Conservation (phyloP, 2,329 filamentous ascomycete species). For the Paecilomyces sp. region DNA sequence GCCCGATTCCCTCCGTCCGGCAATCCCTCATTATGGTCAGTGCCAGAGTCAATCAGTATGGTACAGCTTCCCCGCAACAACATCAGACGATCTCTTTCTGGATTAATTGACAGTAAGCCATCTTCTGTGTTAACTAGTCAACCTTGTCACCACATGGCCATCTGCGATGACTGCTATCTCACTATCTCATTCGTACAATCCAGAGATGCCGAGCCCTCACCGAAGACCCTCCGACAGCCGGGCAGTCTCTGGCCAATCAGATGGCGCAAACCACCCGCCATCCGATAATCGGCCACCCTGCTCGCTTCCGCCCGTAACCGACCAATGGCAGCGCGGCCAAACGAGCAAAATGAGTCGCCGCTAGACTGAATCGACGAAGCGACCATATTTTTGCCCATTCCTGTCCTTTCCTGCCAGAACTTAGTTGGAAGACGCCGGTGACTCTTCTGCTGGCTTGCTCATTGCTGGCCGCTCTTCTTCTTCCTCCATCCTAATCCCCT, state of each 20-base stretch:
- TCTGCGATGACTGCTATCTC: too few species aligned
- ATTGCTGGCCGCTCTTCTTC: conserved; percentile 4
- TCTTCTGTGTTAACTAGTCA: too few species aligned
- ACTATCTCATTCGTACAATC: too few species aligned
- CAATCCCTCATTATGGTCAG: not conserved
- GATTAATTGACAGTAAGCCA: not conserved
- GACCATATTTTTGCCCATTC: conserved; percentile 11
- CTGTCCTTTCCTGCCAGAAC: conserved; percentile 16
- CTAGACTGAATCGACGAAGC: not conserved
- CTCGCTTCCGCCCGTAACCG: not conserved
- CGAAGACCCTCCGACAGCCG: not conserved
- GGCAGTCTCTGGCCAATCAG: not conserved
- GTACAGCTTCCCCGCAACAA: not conserved
- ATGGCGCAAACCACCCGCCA: not conserved
- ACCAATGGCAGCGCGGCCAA: not conserved
- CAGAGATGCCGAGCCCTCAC: not conserved
- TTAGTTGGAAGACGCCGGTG: conserved; percentile 13
- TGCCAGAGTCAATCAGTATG: not conserved
- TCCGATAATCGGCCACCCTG: conserved; percentile 4
- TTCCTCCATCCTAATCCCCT: conserved; percentile 11
- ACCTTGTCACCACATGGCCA: too few species aligned
- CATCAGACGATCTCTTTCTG: not conserved
- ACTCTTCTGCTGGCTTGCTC: conserved; percentile 7
- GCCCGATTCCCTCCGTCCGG: not conserved
- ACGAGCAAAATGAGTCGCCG: not conserved